Evolutionary conservation across 2,329 filamentous ascomycete species (phyloP).

Genomic region (Dothideomycetes sp.): DNA sequence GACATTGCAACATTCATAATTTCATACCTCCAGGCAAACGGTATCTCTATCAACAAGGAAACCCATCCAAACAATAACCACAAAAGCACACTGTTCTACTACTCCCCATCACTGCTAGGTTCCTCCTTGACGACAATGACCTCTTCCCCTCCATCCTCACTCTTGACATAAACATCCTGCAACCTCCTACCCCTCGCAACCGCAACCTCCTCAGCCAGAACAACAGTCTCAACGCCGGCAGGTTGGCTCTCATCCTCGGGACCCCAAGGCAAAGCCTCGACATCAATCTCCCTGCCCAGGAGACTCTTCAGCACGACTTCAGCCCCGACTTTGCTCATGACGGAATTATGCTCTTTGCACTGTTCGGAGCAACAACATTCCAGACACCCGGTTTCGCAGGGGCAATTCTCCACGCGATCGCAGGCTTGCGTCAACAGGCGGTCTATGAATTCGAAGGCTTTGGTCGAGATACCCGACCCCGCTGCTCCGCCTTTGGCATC

Average conservation of each 20-base stretch:
- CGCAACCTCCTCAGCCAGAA: conserved; percentile 59
- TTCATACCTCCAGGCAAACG: too few species aligned
- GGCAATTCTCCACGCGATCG: conserved; percentile 64
- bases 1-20: too few species aligned
- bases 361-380: conserved; percentile 82
- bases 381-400: conserved; percentile 70
- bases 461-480: conserved; percentile 79
- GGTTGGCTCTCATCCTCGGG: conserved; percentile 59
- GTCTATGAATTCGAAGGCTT: conserved; percentile 90
- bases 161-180: conserved; percentile 33
- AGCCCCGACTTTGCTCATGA: conserved; percentile 87
- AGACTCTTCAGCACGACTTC: conserved; percentile 71
- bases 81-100: not conserved
- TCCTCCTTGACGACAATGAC: conserved; percentile 11
- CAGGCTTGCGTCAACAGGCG: conserved; percentile 67
- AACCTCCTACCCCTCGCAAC: conserved; percentile 33
- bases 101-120: conserved; percentile 2
- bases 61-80: not conserved
- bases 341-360: conserved; percentile 78
- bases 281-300: conserved; percentile 66
- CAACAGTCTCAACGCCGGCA: conserved; percentile 71
- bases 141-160: conserved; percentile 22
- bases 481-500: conserved; percentile 81
- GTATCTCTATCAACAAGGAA: not conserved
- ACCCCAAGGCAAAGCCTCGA: conserved; percentile 79